These are phyloP conservation scores for Hsuehochloa calcarea DNA, from an alignment of 176 grass and related monocot genomes.

Conservation along the genomic window DNA sequence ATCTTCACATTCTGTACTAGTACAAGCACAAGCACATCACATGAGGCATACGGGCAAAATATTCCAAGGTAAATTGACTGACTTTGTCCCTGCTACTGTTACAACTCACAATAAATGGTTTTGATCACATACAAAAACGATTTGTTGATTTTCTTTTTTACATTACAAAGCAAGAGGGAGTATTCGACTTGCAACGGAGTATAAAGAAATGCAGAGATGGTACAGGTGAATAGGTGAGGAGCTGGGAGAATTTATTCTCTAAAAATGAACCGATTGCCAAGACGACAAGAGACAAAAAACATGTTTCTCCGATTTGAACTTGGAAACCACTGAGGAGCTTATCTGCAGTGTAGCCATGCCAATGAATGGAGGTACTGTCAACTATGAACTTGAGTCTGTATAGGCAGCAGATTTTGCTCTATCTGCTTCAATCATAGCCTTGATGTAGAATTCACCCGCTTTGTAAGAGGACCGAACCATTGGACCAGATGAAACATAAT, in stretches of 20 bases:
- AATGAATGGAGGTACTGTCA: not conserved
- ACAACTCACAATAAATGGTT: not conserved
- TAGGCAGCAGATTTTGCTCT: constrained; percentile 35
- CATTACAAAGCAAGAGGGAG: not conserved
- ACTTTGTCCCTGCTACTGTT: not conserved
- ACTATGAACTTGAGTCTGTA: constrained; percentile 26
- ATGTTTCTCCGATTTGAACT: not conserved
- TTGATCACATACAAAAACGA: not conserved
- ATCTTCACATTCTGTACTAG: constrained; percentile 25
- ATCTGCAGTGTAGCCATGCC: constrained; percentile 36
- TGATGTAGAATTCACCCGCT: constrained; percentile 94
- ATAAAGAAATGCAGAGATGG: not conserved
- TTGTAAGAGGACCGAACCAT: constrained; percentile 97
- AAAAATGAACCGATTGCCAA: not conserved
- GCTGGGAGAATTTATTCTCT: not conserved
- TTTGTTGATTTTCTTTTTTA: not conserved
- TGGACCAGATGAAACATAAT: constrained; percentile 87
- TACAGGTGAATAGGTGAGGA: not conserved
- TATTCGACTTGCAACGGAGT: not conserved
- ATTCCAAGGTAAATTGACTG: not conserved
- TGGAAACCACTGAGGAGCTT: not conserved
- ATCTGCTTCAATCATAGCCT: constrained; percentile 90
- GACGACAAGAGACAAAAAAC: not conserved
- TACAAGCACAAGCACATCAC: not conserved
- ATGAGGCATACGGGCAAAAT: not conserved